Evolutionary conservation across 768 basidiomycete species (phyloP), one percentile per base, ranked within the genome.

Genomic region (Fomitopsis serialis): DNA sequence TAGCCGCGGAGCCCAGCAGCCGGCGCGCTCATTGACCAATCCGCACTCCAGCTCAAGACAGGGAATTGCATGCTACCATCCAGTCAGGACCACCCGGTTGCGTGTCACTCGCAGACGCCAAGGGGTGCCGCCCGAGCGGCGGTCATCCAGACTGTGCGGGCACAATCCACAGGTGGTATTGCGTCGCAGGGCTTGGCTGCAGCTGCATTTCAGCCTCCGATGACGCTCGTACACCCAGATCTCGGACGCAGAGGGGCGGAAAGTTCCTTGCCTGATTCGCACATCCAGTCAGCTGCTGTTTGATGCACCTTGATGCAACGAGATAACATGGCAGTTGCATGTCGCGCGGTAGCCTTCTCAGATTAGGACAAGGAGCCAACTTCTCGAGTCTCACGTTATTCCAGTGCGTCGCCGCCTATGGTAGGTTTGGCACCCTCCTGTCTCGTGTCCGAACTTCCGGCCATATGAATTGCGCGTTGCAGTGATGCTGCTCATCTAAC

Each of bases 361-460:
- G 48, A 54, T 54, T 62, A 54, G 48, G 54, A 58, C 53, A 34
- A 54, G 42, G 48, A 54, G 42, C 47, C 22, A 32, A 2, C n/a
- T 34, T 15, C 24, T 37, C 21, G 11, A 23, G 19, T 58, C 58
- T 55, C 53, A 53, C 54, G 32, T 55, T 59, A 21, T 53, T 47
- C 45, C 34, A 53, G 45, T 35, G 22, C 52, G 25, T 48, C 53
- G 47, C 50, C 57, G 59, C n/a, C 49, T 57, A 42, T 60, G 63
- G 63, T 56, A 64, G 58, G 47, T 48, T 43, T 57, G 62, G 61
- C 58, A 63, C 63, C 49, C 44, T 36, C 49, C 57, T 56, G 60
- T 58, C 62, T 56, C 62, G 60, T 58, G 61, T 60, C 52, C 48
- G 58, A 45, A 55, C 52, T 49, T 7, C 37, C 27, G 34, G 43